Base-by-base conservation (phyloP, 495 filamentous ascomycete species). In the Beverwykella pulmonaria region DNA sequence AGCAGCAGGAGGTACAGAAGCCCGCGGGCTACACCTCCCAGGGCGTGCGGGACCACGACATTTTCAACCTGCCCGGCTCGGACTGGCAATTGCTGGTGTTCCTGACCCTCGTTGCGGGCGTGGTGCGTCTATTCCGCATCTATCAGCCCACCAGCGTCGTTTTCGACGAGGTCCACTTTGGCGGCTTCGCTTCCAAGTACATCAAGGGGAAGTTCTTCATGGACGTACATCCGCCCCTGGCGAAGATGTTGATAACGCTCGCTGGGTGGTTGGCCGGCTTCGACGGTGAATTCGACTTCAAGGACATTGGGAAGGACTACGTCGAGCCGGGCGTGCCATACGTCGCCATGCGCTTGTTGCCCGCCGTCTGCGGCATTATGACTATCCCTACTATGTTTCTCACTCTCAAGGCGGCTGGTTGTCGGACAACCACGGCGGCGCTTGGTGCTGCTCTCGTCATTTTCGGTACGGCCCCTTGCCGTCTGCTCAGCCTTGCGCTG, bases 281-380 rank as follows among this genome's bases (percentile, higher is more conserved):
- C 74, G 84, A 97, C 76, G 94, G 94, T 53, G 83, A 90, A 49
- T 98, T 98, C 65, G 94, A 98, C 75, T 98, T 98, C 82, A 98
- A 98, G 81, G 95, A 98, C 70, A 98, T 98, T 81, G 94, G 94
- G 72, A 97, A 97, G 80, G 94, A 98, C 74, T 98, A 98, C 72
- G 74, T 98, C 52, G 95, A 93, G 77, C 91, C 95, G 0, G 87
- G 89, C 22, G 94, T 98, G 49, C 94, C 94, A 14, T 98, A 98
- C 79, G 95, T 98, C 19, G 91, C 94, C 44, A 98, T 98, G 94
- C 88, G 94, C 74, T 75, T 98, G 81, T 85, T 96, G 64, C 94
- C 94, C 0, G 94, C 94, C 29, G 77, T 98, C 61, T 84, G 91
- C 68, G 94, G 94, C 74, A 87, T 97, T 59, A 73, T 93, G 55